Base-by-base conservation (phyloP, 1,284 basidiomycete genomes). In the Marasmius fiardii region DNA sequence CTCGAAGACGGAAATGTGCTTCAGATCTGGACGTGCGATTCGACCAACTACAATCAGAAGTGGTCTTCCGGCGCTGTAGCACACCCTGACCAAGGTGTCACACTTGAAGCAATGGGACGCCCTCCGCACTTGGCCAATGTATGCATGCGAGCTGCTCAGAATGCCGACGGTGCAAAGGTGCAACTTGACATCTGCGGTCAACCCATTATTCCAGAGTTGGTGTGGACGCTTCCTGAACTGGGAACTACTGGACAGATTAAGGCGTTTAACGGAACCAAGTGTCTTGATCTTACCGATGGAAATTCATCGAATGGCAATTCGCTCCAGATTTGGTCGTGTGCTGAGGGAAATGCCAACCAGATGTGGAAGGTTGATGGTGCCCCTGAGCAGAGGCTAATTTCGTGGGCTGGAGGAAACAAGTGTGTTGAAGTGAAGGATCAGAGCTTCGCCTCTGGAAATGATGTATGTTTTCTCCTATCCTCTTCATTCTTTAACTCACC, bases 241-340 rank as follows among this genome's bases (percentile, higher is more conserved):
- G 39, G 39, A 41, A n/a, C 39, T 18, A 41, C 39, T 16, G 39
- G 39, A 2, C 11, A 41, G 7, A 41, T 41, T 20, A 14, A 14
- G 39, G 7, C 16, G 20, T 14, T 41, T 4, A 20, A n/a, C 20
- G 16, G 11, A n/a, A 41, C 48, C 26, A 58, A 55, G 41, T 60
- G 59, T 31, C 57, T 60, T 11, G 57, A 58, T n/a, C 53, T 58
- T n/a, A 39, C 21, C 7, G 51, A 52, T 50, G 59, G 59, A 18
- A 50, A 50, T 26, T 56, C 49, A 14, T 54, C 57, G 20, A 55
- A 60, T 44, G 59, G 59, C 14, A 51, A 34, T 4, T 55, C 55
- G 35, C 49, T 60, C 20, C 59, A 60, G 47, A 52, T 60, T 37
- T 58, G 59, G 57, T 51, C 52, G 5, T 60, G 59, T 33, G 31